These are phyloP conservation scores for Corniculantispora saksenae DNA, from an alignment of 2,329 filamentous ascomycete genomes.

Conservation along the genomic window DNA sequence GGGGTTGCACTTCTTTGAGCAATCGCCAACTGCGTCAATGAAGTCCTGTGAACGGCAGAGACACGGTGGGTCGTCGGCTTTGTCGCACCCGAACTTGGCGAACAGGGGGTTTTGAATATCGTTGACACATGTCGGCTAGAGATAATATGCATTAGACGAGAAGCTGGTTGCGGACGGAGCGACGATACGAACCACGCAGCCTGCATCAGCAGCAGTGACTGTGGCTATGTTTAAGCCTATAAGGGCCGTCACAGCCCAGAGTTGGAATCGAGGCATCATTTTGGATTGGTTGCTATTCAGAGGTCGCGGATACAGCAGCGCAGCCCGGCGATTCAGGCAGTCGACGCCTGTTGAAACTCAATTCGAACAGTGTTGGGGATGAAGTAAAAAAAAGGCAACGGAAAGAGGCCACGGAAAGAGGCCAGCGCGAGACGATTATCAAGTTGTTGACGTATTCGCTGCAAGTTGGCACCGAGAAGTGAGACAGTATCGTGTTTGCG, in stretches of 20 bases:
- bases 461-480: background rate
- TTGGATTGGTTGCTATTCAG: background rate
- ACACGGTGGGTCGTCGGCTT: no score
- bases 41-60: conserved; percentile 41
- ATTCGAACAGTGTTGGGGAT: background rate
- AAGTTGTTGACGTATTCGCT: background rate
- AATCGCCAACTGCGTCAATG: conserved; percentile 41
- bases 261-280: background rate
- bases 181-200: conserved; percentile 2
- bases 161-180: background rate
- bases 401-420: background rate
- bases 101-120: conserved; percentile 13
- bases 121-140: conserved; percentile 27
- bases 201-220: conserved; percentile 7
- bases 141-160: background rate
- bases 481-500: background rate
- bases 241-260: background rate
- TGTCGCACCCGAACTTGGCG: conserved; percentile 27
- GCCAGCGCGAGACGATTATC: background rate
- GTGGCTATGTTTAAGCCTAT: background rate
- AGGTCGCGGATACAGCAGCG: background rate
- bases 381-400: no score
- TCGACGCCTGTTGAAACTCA: background rate
- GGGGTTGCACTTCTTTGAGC: conserved; percentile 34
- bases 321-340: background rate